phyloP scores from a whole-genome alignment of 257 asterid species.

The Osmanthus fragrans region DNA sequence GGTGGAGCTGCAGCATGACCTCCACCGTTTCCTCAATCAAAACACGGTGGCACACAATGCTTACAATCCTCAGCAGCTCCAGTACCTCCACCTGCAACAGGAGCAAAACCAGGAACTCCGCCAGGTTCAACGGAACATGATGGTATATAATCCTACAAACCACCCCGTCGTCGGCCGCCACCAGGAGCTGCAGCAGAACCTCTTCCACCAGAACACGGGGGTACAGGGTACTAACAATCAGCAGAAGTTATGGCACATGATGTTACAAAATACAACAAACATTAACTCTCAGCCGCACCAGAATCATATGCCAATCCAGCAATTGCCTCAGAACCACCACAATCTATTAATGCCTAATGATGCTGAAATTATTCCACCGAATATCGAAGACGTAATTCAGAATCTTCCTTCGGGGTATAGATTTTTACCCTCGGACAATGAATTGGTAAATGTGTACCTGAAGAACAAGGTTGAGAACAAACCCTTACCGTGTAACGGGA shows the following conservation, averaged over 20 bases:
- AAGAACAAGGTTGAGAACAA: background rate
- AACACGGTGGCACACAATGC: background rate
- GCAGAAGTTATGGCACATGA: background rate
- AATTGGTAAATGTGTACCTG: constrained; percentile 16
- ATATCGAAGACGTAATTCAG: background rate
- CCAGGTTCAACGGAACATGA: background rate
- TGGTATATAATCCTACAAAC: too few relatives aligned
- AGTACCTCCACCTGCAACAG: background rate
- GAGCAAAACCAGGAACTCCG: background rate
- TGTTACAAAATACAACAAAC: background rate
- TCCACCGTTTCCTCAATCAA: background rate
- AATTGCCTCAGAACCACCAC: background rate
- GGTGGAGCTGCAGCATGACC: background rate
- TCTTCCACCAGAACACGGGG: background rate
- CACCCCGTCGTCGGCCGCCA: background rate
- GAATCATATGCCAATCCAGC: background rate
- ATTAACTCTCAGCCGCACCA: background rate
- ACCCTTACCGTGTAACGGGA: background rate
- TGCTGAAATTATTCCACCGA: background rate
- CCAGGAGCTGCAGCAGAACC: background rate
- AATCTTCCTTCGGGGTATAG: constrained; percentile 18
- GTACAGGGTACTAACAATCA: background rate
- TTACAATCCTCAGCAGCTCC: too few relatives aligned
- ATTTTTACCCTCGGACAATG: constrained; percentile 20
- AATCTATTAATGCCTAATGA: background rate